A percentile compares a stretch with the other conserved stretches of the same genome.
phyloP scores from a whole-genome alignment of 306 rosid species.

The Sechiopsis laciniata region DNA sequence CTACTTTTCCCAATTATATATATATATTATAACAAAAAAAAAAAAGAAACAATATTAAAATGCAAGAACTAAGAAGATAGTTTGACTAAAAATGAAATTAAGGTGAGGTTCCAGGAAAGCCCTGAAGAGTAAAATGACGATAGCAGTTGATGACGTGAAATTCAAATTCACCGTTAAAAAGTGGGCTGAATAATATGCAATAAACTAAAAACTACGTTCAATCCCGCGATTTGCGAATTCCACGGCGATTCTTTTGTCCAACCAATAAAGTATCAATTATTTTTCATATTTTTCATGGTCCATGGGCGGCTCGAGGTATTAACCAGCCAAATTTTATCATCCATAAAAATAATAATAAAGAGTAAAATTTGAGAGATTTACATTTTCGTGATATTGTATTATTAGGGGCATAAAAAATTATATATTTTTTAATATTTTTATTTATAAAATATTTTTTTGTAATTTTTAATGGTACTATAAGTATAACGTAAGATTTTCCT shows the following conservation, averaged over 20 bases:
- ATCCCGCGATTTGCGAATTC: slow-evolving; percentile 19
- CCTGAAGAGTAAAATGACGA: neutral
- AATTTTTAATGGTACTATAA: too few species aligned
- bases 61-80: too few species aligned
- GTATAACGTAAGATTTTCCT: too few species aligned
- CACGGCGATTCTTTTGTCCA: slow-evolving; percentile 14
- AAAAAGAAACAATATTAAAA: too few species aligned
- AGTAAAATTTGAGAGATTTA: too few species aligned
- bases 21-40: too few species aligned
- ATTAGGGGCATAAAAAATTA: too few species aligned
- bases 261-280: neutral
- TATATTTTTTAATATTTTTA: too few species aligned
- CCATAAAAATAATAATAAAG: neutral
- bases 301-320: slow-evolving; percentile 13
- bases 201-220: slow-evolving; percentile 12
- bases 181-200: neutral
- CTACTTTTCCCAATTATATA: too few species aligned
- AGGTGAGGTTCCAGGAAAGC: slow-evolving; percentile 11
- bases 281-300: neutral
- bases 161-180: slow-evolving; percentile 21
- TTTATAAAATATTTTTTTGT: too few species aligned
- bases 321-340: neutral
- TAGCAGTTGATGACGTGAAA: slow-evolving; percentile 36
- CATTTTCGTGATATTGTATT: too few species aligned
- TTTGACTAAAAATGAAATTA: too few species aligned